These are phyloP conservation scores for Friedmanniomyces endolithicus DNA, from an alignment of 495 filamentous ascomycete species.

Conservation along the genomic window DNA sequence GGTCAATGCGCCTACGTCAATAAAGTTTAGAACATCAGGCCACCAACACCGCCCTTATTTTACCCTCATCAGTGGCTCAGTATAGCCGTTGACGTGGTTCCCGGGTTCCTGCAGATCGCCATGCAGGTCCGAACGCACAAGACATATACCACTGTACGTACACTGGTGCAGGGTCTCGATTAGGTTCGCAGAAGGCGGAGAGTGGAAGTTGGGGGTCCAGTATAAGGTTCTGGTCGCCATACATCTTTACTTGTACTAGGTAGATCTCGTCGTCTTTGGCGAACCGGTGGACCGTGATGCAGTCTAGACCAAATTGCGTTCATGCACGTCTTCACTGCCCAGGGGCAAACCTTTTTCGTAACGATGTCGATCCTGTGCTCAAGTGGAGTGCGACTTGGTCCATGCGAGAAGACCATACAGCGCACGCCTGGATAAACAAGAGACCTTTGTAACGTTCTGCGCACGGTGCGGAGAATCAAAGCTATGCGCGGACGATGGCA, in stretches of 20 bases:
- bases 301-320: too few species aligned
- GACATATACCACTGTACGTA: neutral
- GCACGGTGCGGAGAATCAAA: neutral
- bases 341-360: too few species aligned
- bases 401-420: constrained; percentile 20
- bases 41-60: too few species aligned
- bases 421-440: too few species aligned
- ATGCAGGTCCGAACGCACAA: neutral
- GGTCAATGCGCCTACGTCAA: too few species aligned
- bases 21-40: too few species aligned
- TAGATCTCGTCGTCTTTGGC: too few species aligned
- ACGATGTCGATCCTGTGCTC: constrained; percentile 1
- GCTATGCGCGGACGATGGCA: too few species aligned
- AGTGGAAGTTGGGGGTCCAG: neutral
- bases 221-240: neutral
- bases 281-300: constrained; percentile 7
- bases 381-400: constrained; percentile 17
- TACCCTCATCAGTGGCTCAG: neutral
- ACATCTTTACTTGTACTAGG: neutral
- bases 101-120: neutral
- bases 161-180: neutral
- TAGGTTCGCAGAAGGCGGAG: neutral
- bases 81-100: neutral
- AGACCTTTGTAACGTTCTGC: neutral
- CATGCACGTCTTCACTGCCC: too few species aligned